Percentiles rank a stretch among this genome's conserved stretches.
Conservation (phyloP, 192 early-diverging fungal genomes). For the Pilaira anomala region DNA sequence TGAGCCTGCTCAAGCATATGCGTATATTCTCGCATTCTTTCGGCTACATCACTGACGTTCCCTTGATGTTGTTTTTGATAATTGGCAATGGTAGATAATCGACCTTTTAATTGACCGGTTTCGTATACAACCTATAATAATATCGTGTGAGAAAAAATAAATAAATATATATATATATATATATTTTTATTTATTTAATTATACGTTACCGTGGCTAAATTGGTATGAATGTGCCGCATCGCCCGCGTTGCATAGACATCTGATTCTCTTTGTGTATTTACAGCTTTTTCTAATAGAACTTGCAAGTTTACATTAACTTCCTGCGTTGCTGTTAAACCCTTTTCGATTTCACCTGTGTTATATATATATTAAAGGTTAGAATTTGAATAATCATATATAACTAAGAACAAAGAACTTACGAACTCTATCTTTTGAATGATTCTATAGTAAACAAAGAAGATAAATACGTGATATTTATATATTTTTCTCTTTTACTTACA, state of each 20-base stretch:
- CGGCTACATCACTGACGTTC: conserved; percentile 19
- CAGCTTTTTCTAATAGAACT: conserved; percentile 28
- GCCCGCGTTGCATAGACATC: conserved; percentile 26
- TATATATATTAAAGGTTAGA: too few relatives aligned
- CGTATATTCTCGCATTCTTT: conserved; percentile 32
- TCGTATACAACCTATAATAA: conserved; percentile 20
- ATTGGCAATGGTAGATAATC: conserved; percentile 24
- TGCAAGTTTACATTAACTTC: conserved; percentile 37
- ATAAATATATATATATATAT: neutral
- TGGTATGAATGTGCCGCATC: conserved; percentile 25
- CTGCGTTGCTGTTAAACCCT: conserved; percentile 25
- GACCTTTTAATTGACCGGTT: conserved; percentile 18
- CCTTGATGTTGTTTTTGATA: conserved; percentile 28
- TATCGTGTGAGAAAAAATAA: neutral
- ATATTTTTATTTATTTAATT: neutral
- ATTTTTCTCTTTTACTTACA: conserved; percentile 24
- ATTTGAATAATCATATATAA: neutral
- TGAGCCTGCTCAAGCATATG: conserved; percentile 33
- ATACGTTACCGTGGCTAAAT: conserved; percentile 25
- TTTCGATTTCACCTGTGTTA: conserved; percentile 29
- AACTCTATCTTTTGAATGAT: conserved; percentile 20
- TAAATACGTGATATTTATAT: neutral
- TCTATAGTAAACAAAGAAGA: conserved; percentile 7
- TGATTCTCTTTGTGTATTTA: conserved; percentile 24
- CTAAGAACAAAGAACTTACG: conserved; percentile 3